These are phyloP conservation scores for Chlorella vulgaris DNA, from an alignment of 139 green algal genomes.

Conservation along the genomic window DNA sequence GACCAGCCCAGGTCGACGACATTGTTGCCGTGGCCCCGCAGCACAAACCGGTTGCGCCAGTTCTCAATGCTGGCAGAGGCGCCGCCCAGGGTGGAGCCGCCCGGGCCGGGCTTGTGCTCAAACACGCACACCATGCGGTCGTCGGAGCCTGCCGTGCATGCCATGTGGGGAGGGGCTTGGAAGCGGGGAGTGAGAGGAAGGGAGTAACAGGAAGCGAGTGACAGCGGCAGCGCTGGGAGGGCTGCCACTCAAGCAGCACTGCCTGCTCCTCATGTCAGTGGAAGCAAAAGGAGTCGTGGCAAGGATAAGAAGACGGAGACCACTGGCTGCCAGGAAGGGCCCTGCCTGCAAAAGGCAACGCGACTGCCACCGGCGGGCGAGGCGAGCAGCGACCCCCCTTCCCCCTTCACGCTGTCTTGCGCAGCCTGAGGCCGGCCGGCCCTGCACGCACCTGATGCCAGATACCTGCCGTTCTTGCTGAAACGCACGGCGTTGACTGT, in stretches of 20 bases:
- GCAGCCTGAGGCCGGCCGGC: too few species aligned
- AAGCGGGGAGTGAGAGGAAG: neutral
- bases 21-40: conserved; percentile 83
- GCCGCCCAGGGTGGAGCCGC: conserved; percentile 34
- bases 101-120: conserved; percentile 65
- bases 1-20: conserved; percentile 91
- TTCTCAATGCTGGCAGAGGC: conserved; percentile 80
- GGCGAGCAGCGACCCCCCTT: too few species aligned
- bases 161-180: too few species aligned
- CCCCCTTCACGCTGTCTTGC: too few species aligned
- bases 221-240: too few species aligned
- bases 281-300: too few species aligned
- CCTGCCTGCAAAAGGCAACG: too few species aligned
- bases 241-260: too few species aligned
- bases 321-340: too few species aligned
- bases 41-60: conserved; percentile 64
- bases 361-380: too few species aligned
- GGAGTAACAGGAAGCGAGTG: neutral
- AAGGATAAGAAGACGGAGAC: too few species aligned
- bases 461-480: conserved; percentile 58
- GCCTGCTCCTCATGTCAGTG: too few species aligned
- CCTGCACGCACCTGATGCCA: conserved; percentile 44
- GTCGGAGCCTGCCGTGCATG: conserved; percentile 81
- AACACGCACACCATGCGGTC: conserved; percentile 78
- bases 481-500: conserved; percentile 88